A percentile compares a stretch with the other conserved stretches of the same genome.
Conservation (phyloP, 139 green algal species). For the Chlamydomonas sp. region DNA sequence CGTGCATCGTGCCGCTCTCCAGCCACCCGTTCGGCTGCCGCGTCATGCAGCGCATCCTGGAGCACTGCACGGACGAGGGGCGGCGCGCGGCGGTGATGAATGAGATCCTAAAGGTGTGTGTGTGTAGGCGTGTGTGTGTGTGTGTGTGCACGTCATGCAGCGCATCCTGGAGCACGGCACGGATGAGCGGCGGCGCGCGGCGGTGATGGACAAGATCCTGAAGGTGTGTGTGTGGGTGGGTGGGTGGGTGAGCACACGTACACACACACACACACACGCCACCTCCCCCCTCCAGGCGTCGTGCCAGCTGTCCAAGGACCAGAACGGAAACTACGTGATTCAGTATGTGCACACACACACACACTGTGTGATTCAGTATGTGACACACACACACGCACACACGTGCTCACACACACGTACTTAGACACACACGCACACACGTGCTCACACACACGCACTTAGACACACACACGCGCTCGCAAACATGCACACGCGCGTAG, state of each 20-base stretch:
- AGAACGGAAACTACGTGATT: constrained; percentile 96
- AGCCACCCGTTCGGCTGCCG: constrained; percentile 88
- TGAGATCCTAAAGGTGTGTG: constrained; percentile 29
- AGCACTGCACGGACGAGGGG: constrained; percentile 61
- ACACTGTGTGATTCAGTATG: no score
- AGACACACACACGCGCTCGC: no score
- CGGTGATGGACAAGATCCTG: constrained; percentile 23
- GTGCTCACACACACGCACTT: no score
- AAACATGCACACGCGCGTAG: no score
- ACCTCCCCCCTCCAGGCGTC: no score
- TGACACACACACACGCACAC: no score
- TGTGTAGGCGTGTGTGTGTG: no score
- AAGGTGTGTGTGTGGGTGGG: background rate
- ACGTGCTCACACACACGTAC: no score
- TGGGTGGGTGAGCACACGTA: no score
- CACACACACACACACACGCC: no score
- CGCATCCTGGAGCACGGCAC: constrained; percentile 75
- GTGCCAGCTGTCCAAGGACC: constrained; percentile 62
- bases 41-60: constrained; percentile 88
- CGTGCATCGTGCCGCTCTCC: constrained; percentile 61
- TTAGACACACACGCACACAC: no score
- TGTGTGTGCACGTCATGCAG: no score
- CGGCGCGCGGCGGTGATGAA: constrained; percentile 15
- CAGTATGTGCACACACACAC: constrained; percentile 78
- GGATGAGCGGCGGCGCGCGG: constrained; percentile 8